Percentiles rank a stretch among this genome's conserved stretches.
Evolutionary conservation across 192 early-diverging fungal genomes (phyloP).

Genomic region (Cladochytrium replicatum): DNA sequence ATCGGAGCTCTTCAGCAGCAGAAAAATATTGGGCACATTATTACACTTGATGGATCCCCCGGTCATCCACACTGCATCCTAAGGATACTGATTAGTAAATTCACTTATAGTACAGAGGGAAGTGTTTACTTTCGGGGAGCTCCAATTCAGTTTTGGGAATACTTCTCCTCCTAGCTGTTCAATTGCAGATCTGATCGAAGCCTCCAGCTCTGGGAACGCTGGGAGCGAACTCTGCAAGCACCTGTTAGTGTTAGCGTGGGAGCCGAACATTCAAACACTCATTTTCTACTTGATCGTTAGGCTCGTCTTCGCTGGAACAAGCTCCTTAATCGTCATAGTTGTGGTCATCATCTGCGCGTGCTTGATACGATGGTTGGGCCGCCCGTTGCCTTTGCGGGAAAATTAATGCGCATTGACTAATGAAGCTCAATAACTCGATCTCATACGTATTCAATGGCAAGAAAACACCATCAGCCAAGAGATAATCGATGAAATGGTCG

Average conservation of each 20-base stretch:
- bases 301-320: too few relatives aligned
- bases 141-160: conserved; percentile 96
- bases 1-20: conserved; percentile 87
- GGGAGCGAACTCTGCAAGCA: conserved; percentile 37
- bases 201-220: conserved; percentile 55
- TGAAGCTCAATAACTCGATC: conserved; percentile 3
- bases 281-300: conserved; percentile 23
- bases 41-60: conserved; percentile 73
- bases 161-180: conserved; percentile 64
- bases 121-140: conserved; percentile 76
- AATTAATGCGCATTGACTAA: conserved; percentile 2
- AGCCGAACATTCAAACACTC: conserved; percentile 7
- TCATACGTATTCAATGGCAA: conserved; percentile 59
- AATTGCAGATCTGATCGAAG: conserved; percentile 53
- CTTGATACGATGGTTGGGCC: conserved; percentile 22
- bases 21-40: conserved; percentile 64
- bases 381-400: conserved; percentile 20
- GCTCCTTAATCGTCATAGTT: too few relatives aligned
- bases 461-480: conserved; percentile 75
- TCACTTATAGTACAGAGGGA: too few relatives aligned
- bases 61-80: conserved; percentile 87
- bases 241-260: conserved; percentile 16
- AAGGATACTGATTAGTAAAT: too few relatives aligned
- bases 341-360: conserved; percentile 4
- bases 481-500: conserved; percentile 70